These are phyloP conservation scores for Penicillium thymicola DNA, from an alignment of 2,329 filamentous ascomycete genomes.

Conservation along the genomic window DNA sequence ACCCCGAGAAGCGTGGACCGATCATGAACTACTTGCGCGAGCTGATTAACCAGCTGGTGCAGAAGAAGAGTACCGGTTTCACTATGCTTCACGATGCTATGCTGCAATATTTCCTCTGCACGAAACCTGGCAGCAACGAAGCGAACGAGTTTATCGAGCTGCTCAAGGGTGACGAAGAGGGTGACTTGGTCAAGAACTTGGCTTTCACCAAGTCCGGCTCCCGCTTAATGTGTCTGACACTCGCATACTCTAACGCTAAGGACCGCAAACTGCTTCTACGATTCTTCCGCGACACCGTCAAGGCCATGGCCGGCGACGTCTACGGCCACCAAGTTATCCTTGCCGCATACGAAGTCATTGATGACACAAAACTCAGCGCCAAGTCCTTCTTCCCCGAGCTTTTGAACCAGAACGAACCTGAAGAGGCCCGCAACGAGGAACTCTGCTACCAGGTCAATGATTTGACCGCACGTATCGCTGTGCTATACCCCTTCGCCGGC, in stretches of 20 bases:
- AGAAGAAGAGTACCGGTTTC: constrained; percentile 96
- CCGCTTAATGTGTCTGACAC: constrained; percentile 71
- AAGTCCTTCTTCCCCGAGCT: constrained; percentile 88
- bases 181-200: constrained; percentile 89
- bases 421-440: constrained; percentile 43
- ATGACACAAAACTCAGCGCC: constrained; percentile 84
- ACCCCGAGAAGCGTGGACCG: constrained; percentile 79
- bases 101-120: constrained; percentile 89
- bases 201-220: constrained; percentile 91
- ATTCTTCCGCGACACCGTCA: constrained; percentile 84
- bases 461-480: constrained; percentile 55
- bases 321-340: constrained; percentile 79
- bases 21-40: constrained; percentile 83
- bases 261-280: constrained; percentile 86
- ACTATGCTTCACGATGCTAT: constrained; percentile 98
- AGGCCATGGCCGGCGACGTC: constrained; percentile 76
- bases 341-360: constrained; percentile 83
- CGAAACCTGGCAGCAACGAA: constrained; percentile 73
- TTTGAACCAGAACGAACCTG: constrained; percentile 60
- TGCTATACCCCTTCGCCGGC: constrained; percentile 79
- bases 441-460: constrained; percentile 44
- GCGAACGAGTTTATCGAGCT: constrained; percentile 84
- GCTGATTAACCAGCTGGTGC: constrained; percentile 85
- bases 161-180: constrained; percentile 85
- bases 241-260: constrained; percentile 85